Percentiles rank a stretch among this genome's conserved stretches.
phyloP scores from a whole-genome alignment of 2,329 filamentous ascomycete species.

The Xenosphaeropsis pyriputrescens region DNA sequence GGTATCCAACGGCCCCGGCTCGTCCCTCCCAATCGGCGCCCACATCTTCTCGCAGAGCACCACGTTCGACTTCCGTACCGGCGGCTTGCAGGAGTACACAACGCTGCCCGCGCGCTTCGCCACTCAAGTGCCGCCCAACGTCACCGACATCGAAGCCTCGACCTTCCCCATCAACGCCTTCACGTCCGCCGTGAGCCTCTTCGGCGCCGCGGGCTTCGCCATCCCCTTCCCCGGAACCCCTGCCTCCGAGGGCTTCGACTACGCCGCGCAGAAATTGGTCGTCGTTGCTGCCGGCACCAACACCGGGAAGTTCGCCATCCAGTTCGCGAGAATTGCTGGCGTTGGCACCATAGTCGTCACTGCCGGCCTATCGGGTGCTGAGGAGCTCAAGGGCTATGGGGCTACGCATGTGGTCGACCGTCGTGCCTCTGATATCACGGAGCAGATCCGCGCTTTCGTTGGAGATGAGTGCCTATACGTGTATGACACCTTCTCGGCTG shows the following conservation, averaged over 20 bases:
- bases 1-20: conserved; percentile 13
- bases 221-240: conserved; percentile 16
- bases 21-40: conserved; percentile 15
- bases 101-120: conserved; percentile 16
- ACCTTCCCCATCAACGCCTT: conserved; percentile 22
- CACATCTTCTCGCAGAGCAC: conserved; percentile 16
- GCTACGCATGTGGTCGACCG: conserved; percentile 27
- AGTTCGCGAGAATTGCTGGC: conserved; percentile 20
- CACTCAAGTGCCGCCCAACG: conserved; percentile 18
- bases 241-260: conserved; percentile 11
- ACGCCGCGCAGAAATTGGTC: conserved; percentile 11
- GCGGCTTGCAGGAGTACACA: conserved; percentile 23
- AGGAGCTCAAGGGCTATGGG: conserved; percentile 18
- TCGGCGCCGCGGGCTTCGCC: conserved; percentile 13
- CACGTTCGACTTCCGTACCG: conserved; percentile 2
- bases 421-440: conserved; percentile 16
- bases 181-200: conserved; percentile 19
- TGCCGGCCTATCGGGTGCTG: conserved; percentile 9
- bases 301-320: conserved; percentile 18
- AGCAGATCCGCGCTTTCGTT: conserved; percentile 19
- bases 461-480: conserved; percentile 24
- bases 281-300: conserved; percentile 22
- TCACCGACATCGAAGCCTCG: conserved; percentile 21
- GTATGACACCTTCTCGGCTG: conserved; percentile 19
- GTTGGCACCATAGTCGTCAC: conserved; percentile 24